phyloP scores from a whole-genome alignment of 2,329 filamentous ascomycete genomes.

The Bipolaris sorokiniana region DNA sequence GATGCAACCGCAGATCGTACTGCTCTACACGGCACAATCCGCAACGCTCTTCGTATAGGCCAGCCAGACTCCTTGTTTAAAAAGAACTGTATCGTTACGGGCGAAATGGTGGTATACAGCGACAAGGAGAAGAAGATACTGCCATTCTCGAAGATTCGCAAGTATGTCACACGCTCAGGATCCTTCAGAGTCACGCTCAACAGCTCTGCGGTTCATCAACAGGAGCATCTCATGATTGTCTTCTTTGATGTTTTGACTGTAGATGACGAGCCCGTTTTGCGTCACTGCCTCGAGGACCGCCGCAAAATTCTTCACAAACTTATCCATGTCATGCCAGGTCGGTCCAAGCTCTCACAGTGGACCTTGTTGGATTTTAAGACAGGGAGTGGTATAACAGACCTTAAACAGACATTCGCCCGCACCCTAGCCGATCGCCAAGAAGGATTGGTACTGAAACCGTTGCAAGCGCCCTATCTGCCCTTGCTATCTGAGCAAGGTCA shows the following conservation, averaged over 20 bases:
- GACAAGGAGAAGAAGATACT: slow-evolving; percentile 69
- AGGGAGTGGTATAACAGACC: slow-evolving; percentile 38
- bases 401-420: slow-evolving; percentile 63
- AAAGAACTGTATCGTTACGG: slow-evolving; percentile 76
- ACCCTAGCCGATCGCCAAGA: slow-evolving; percentile 72
- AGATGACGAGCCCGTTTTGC: slow-evolving; percentile 61
- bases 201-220: slow-evolving; percentile 66
- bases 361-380: slow-evolving; percentile 69
- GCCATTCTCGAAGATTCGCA: slow-evolving; percentile 81
- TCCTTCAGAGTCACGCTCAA: slow-evolving; percentile 68
- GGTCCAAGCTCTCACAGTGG: slow-evolving; percentile 70
- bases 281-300: slow-evolving; percentile 64
- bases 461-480: slow-evolving; percentile 75
- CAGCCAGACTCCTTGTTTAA: slow-evolving; percentile 64
- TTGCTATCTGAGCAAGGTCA: slow-evolving; percentile 32
- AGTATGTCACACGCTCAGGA: slow-evolving; percentile 77
- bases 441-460: slow-evolving; percentile 79
- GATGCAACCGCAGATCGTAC: slow-evolving; percentile 78
- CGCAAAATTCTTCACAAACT: slow-evolving; percentile 65
- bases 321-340: slow-evolving; percentile 62
- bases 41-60: slow-evolving; percentile 68
- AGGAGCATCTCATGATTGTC: slow-evolving; percentile 66
- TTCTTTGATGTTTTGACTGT: slow-evolving; percentile 66
- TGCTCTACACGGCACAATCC: slow-evolving; percentile 67
- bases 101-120: slow-evolving; percentile 80